Evolutionary conservation across 2,329 filamentous ascomycete genomes (phyloP), one percentile per base, ranked within the genome.

Genomic region (Claviceps humidiphila): DNA sequence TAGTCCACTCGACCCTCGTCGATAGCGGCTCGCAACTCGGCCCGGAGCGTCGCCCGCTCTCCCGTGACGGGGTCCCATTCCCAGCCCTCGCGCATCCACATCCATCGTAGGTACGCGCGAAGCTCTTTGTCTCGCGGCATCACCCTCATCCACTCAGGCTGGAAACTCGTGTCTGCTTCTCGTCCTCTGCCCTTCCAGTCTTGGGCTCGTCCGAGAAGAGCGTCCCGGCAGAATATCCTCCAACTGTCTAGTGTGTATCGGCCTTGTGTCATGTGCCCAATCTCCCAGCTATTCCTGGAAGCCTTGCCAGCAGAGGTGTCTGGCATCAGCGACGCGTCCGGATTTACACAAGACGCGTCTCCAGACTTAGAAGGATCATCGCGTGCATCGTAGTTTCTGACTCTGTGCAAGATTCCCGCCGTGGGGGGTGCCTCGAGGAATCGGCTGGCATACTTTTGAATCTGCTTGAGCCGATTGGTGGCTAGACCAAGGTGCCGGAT

Each of bases 91-190:
- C 83, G 81, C 69, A 93, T 78, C 89, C 90, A 95, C 80, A 89
- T 87, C 89, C 90, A 96, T 41, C 84, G 77, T 61, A 96, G 67
- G 68, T 82, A 95, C 0, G 88, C 89, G 44, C 87, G 76, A n/a
- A 96, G 71, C 66, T 96, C 90, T 68, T 95, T 96, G 66, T 96
- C 90, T 44, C 75, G 70, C 0, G 90, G 89, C 48, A 85, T 64
- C 1, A 95, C 89, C 3, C 87, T 78, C 76, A 89, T 93, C 90
- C 90, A 96, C 66, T 96, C 90, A 0, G 89, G 87, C 59, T 89
- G 82, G 62, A 90, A 89, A 34, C 30, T 34, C 9, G 30, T 11
- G 14, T 73, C 71, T 50, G 66, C 55, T 61, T 69, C 58, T 60
- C 69, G 57, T 58, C 77, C 63, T 60, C 68, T 71, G 1, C 85